Percentiles rank a stretch among this genome's conserved stretches.
Conservation (phyloP, 1,284 basidiomycete genomes). For the Cryptococcus depauperatus region DNA sequence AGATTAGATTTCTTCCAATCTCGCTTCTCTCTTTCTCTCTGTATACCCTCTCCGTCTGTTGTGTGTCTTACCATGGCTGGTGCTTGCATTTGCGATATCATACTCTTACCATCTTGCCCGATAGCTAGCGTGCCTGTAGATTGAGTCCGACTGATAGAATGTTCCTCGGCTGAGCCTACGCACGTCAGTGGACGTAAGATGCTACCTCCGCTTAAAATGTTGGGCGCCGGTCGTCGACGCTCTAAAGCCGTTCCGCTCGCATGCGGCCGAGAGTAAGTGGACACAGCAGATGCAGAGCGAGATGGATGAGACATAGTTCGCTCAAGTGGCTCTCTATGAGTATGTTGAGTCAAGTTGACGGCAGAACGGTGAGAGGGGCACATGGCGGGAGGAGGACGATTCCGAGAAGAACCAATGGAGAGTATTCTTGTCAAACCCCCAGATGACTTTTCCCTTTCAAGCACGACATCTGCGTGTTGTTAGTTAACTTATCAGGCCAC, state of each 20-base stretch:
- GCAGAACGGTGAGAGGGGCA: slow-evolving; percentile 23
- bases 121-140: slow-evolving; percentile 19
- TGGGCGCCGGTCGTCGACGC: slow-evolving; percentile 17
- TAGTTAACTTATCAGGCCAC: neutral
- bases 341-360: slow-evolving; percentile 24
- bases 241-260: slow-evolving; percentile 3
- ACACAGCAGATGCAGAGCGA: slow-evolving; percentile 9
- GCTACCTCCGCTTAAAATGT: slow-evolving; percentile 26
- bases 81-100: slow-evolving; percentile 6
- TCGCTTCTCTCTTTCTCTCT: slow-evolving; percentile 16
- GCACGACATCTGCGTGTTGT: slow-evolving; percentile 28
- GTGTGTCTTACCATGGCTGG: slow-evolving; percentile 29
- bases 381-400: slow-evolving; percentile 24
- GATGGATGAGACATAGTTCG: slow-evolving; percentile 21
- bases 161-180: slow-evolving; percentile 6
- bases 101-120: neutral
- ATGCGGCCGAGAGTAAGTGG: slow-evolving; percentile 8
- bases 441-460: slow-evolving; percentile 40
- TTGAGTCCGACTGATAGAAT: slow-evolving; percentile 16
- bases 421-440: slow-evolving; percentile 7
- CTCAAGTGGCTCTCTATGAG: slow-evolving; percentile 17
- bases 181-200: slow-evolving; percentile 38
- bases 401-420: slow-evolving; percentile 8
- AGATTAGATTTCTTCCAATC: slow-evolving; percentile 18
- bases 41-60: slow-evolving; percentile 28